Evolutionary conservation across 352 stramenopile genomes (phyloP).

Genomic region (Thraustotheca clavata): DNA sequence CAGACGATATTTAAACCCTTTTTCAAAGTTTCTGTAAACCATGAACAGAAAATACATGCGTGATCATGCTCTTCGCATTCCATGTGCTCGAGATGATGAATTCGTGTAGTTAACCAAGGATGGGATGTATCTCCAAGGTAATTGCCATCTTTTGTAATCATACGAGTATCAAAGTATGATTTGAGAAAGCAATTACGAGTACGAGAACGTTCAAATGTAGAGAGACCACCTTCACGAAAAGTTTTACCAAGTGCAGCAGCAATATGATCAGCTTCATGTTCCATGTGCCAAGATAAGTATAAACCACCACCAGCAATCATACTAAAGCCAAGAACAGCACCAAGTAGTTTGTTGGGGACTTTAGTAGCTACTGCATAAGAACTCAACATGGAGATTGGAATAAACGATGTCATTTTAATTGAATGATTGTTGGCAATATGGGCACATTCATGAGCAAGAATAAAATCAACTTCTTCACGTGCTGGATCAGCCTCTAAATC

Average conservation of each 20-base stretch:
- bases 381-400: conserved; percentile 51
- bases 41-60: conserved; percentile 13
- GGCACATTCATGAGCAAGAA: conserved; percentile 69
- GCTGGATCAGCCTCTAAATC: conserved; percentile 46
- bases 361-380: conserved; percentile 37
- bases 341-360: conserved; percentile 68
- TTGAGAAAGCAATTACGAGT: conserved; percentile 66
- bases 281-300: conserved; percentile 65
- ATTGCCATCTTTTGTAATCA: conserved; percentile 73
- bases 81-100: conserved; percentile 52
- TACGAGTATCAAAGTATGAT: conserved; percentile 39
- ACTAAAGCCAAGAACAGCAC: conserved; percentile 35
- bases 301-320: conserved; percentile 46
- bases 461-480: conserved; percentile 73
- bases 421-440: conserved; percentile 79
- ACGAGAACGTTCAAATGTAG: conserved; percentile 66
- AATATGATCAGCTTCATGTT: conserved; percentile 72
- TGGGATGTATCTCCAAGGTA: conserved; percentile 75
- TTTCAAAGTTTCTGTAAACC: neutral
- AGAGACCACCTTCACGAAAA: conserved; percentile 57
- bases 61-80: conserved; percentile 22
- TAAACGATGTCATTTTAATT: conserved; percentile 46
- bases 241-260: conserved; percentile 43
- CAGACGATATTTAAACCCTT: neutral
- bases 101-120: conserved; percentile 61